Evolutionary conservation across 176 grass and related monocot genomes (phyloP), one percentile per base, ranked within the genome.

Genomic region (Carex parvula): DNA sequence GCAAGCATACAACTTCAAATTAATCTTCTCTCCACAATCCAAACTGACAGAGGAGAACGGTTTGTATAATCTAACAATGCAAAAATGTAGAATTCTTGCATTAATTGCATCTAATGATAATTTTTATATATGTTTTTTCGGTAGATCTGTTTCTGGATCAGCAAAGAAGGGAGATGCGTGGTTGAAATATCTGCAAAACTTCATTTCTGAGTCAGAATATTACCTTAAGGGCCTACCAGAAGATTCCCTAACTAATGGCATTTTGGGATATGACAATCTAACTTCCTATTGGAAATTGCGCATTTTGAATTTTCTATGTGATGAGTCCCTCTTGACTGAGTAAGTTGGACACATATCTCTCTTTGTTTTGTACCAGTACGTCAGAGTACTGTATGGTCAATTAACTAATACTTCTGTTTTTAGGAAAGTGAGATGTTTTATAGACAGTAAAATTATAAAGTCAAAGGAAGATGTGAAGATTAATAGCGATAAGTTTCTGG

Each of bases 271-370:
- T 89, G 89, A 92, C 82, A 93, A 82, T 60, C 79, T 95, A 83
- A 87, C 85, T 80, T 55, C 81, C 35, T 91, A 87, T 83, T 50
- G 78, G 53, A 98, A 98, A 81, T 88, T 95, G 41, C 52, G 44
- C 75, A 58, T 98, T 58, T 77, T 98, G 61, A 98, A 95, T 90
- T 89, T 95, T 70, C 72, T 98, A 2, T 98, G 93, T 80, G 91
- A 98, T 68, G 89, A 89, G 85, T 60, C 84, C 70, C 91, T 98
- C 50, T 89, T 73, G 77, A 93, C 89, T 21, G 88, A 71, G 96
- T 95, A 85, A 89, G 89, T 93, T 84, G 20, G 13, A 57, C 35
- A 9, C 18, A 44, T 84, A 44, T 84, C 4, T 87, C 14, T 78
- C 3, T 44, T 2, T 67, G 56, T 81, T 79, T 52, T 84, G 80